Evolutionary conservation across 2,329 filamentous ascomycete species (phyloP).

Genomic region (Capronia americana): DNA sequence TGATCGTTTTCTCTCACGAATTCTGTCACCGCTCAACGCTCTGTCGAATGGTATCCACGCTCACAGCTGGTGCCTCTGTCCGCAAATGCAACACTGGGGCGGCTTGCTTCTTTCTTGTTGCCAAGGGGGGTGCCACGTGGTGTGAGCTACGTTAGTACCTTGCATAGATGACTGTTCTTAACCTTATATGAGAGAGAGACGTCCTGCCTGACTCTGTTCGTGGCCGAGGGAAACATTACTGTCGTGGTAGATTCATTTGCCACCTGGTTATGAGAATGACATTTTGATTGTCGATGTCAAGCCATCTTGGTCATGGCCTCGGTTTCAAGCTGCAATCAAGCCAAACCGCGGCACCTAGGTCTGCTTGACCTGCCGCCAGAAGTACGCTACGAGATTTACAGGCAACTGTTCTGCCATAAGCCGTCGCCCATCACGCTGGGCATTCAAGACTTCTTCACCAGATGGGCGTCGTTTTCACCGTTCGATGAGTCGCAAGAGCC

Average conservation of each 20-base stretch:
- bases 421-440: conserved; percentile 24
- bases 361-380: conserved; percentile 29
- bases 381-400: conserved; percentile 33
- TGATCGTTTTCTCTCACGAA: conserved; percentile 1
- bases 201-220: not conserved
- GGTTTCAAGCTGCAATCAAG: not conserved
- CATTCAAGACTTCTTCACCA: conserved; percentile 9
- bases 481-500: conserved; percentile 18
- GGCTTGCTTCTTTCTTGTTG: not conserved
- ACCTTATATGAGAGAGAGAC: not conserved
- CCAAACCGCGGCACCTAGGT: not conserved
- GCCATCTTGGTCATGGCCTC: not conserved
- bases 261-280: not conserved
- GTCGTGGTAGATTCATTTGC: not conserved
- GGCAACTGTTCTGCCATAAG: conserved; percentile 29
- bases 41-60: not conserved
- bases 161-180: conserved; percentile 5
- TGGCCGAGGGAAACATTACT: not conserved
- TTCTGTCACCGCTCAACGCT: not conserved
- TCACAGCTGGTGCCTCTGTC: not conserved
- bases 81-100: conserved; percentile 7
- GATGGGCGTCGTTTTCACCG: conserved; percentile 7
- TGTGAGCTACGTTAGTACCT: conserved; percentile 5
- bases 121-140: not conserved
- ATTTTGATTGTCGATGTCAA: not conserved